Percentiles rank a stretch among this genome's conserved stretches.
Evolutionary conservation across 768 basidiomycete species (phyloP).

Genomic region (Kockovaella imperatae): DNA sequence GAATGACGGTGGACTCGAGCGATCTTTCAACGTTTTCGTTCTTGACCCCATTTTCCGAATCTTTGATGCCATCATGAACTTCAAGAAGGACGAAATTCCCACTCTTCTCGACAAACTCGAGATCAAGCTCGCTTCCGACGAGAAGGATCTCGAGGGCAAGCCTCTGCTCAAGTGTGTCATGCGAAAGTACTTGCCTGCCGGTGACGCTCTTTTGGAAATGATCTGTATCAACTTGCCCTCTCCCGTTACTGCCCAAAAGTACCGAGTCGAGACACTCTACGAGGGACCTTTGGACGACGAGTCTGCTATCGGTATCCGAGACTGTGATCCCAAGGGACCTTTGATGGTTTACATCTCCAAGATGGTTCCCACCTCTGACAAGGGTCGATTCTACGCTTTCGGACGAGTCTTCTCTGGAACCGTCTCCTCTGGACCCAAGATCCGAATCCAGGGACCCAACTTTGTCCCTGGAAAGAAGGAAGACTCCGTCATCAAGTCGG

Average conservation of each 20-base stretch:
- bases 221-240: conserved; percentile 99
- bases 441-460: conserved; percentile 99
- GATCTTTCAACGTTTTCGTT: conserved; percentile 95
- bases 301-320: conserved; percentile 94
- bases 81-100: conserved; percentile 81
- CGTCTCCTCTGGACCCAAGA: conserved; percentile 91
- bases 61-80: conserved; percentile 98
- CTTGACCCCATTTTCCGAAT: conserved; percentile 98
- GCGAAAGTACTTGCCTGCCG: conserved; percentile 99
- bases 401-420: conserved; percentile 99
- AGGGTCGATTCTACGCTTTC: conserved; percentile 99
- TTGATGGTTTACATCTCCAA: conserved; percentile 98
- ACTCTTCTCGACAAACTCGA: conserved; percentile 95
- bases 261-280: conserved; percentile 98
- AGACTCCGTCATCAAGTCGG: conserved; percentile 92
- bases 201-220: conserved; percentile 98
- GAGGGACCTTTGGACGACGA: conserved; percentile 99
- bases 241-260: conserved; percentile 90
- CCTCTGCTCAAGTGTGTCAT: conserved; percentile 92
- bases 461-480: conserved; percentile 98
- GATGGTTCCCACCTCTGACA: conserved; percentile 99
- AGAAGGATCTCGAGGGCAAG: conserved; percentile 92
- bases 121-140: conserved; percentile 74
- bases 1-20: conserved; percentile 76
- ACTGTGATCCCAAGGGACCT: conserved; percentile 93